A percentile compares a stretch with the other conserved stretches of the same genome.
Evolutionary conservation across 768 basidiomycete species (phyloP).

Genomic region (Rhodosporidiobolus sp.): DNA sequence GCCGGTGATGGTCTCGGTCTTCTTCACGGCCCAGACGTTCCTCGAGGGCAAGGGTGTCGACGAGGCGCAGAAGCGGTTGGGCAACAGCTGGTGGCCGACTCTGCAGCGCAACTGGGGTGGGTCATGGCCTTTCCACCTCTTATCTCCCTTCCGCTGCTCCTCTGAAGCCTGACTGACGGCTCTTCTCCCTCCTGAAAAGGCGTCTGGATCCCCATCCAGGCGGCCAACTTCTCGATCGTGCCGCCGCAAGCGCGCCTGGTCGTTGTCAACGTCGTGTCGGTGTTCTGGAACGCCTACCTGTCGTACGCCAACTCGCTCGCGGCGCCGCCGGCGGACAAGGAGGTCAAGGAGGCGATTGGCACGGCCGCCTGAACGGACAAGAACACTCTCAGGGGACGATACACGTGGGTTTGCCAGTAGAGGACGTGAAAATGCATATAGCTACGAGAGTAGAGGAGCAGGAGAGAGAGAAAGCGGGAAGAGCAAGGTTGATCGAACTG

Average conservation of each 20-base stretch:
- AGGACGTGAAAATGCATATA: no score
- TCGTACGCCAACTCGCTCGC: constrained; percentile 35
- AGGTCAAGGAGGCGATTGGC: constrained; percentile 19
- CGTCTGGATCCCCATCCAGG: constrained; percentile 48
- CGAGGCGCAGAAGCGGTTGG: constrained; percentile 57
- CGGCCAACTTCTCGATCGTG: constrained; percentile 72
- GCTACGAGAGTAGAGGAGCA: no score
- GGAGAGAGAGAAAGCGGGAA: no score
- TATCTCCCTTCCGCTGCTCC: constrained; percentile 52
- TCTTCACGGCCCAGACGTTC: constrained; percentile 73
- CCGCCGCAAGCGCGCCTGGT: constrained; percentile 74
- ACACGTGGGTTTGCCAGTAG: no score
- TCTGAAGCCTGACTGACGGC: neutral
- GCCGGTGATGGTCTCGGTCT: constrained; percentile 61
- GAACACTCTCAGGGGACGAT: no score
- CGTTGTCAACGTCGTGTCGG: constrained; percentile 59
- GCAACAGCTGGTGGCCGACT: constrained; percentile 68
- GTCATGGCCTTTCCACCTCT: neutral
- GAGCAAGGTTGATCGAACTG: no score
- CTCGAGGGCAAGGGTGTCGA: constrained; percentile 67
- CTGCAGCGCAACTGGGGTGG: constrained; percentile 75
- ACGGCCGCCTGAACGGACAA: neutral
- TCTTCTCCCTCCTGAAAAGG: neutral
- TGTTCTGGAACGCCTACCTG: constrained; percentile 39
- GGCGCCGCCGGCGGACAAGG: constrained; percentile 6